phyloP scores from a whole-genome alignment of 192 early-diverging fungal genomes.

The Coemansia sp. region DNA sequence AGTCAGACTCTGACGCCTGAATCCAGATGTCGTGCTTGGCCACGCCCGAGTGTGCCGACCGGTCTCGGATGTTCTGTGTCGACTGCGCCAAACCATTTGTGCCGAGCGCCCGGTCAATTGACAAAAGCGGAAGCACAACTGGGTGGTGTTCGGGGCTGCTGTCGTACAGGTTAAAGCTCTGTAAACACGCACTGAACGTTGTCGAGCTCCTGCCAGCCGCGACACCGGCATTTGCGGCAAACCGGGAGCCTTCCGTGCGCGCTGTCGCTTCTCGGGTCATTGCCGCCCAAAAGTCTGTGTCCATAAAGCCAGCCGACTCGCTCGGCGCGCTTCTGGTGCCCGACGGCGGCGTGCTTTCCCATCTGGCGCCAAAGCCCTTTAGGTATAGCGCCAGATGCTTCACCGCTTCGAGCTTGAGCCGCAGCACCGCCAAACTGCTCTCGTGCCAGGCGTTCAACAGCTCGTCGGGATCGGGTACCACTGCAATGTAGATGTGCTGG shows the following conservation, averaged over 20 bases:
- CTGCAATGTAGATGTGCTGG: conserved; percentile 33
- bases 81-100: neutral
- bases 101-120: conserved; percentile 27
- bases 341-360: conserved; percentile 28
- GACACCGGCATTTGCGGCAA: neutral
- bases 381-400: conserved; percentile 50
- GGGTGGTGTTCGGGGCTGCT: conserved; percentile 36
- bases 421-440: conserved; percentile 38
- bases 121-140: conserved; percentile 30
- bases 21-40: conserved; percentile 45
- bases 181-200: conserved; percentile 30
- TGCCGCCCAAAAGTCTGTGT: conserved; percentile 46
- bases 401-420: conserved; percentile 39
- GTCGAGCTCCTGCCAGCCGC: conserved; percentile 1
- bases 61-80: neutral
- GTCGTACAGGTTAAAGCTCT: conserved; percentile 39
- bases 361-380: conserved; percentile 28
- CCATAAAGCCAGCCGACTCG: conserved; percentile 20
- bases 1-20: conserved; percentile 14
- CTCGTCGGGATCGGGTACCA: conserved; percentile 19
- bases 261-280: conserved; percentile 29
- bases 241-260: neutral
- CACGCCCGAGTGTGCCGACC: neutral
- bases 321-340: conserved; percentile 19
- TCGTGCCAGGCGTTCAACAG: conserved; percentile 37